These are phyloP conservation scores for Nemophila menziesii DNA, from an alignment of 257 asterid genomes.

Conservation along the genomic window DNA sequence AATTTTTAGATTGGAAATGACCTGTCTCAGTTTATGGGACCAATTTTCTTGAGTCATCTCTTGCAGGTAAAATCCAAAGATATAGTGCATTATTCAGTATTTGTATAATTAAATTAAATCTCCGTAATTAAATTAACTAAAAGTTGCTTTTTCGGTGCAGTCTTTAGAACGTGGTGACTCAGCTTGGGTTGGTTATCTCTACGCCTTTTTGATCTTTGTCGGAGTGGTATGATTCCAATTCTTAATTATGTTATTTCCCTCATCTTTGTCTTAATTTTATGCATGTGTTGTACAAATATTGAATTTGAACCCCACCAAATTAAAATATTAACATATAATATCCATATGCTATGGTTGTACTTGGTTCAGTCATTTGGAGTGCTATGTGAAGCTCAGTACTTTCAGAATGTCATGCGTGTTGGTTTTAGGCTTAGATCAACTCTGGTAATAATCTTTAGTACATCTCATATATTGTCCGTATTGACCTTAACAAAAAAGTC, in stretches of 20 bases:
- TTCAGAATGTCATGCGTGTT: constrained; percentile 93
- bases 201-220: constrained; percentile 70
- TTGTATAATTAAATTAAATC: background rate
- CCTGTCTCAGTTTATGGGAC: constrained; percentile 84
- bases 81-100: background rate
- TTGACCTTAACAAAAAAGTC: background rate
- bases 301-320: background rate
- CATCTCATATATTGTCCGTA: background rate
- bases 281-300: background rate
- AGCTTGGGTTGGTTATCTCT: constrained; percentile 78
- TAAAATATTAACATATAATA: background rate
- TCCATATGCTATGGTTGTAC: constrained; percentile 3
- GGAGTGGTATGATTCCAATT: constrained; percentile 56
- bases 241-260: background rate
- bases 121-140: too few species aligned
- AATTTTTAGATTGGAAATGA: constrained; percentile 61
- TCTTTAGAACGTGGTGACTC: constrained; percentile 65
- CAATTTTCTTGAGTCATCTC: constrained; percentile 60
- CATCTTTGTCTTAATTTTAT: background rate
- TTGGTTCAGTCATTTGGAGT: constrained; percentile 69
- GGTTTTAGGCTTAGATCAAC: constrained; percentile 84
- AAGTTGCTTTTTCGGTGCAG: constrained; percentile 54
- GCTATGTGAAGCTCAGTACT: constrained; percentile 86
- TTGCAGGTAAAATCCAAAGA: constrained; percentile 35
- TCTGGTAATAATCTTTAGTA: constrained; percentile 37